Percentiles rank a stretch among this genome's conserved stretches.
These are phyloP conservation scores for Boletus sp. DNA, from an alignment of 768 basidiomycete genomes.

Conservation along the genomic window DNA sequence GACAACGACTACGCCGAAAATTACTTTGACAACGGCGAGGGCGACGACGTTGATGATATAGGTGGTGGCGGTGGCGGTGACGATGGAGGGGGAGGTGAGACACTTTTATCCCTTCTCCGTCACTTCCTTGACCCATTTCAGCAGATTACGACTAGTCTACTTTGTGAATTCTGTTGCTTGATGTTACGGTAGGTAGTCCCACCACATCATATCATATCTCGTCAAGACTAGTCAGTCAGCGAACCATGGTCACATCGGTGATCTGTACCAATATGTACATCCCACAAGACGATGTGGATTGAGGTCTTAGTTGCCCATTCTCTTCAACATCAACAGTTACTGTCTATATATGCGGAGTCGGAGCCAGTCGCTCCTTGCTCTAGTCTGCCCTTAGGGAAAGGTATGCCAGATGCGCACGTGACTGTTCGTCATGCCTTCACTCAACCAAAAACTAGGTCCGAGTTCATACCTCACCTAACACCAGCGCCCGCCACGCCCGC, in stretches of 20 bases:
- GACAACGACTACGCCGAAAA: conserved; percentile 91
- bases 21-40: conserved; percentile 89
- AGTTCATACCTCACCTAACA: conserved; percentile 1
- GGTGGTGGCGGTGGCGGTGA: conserved; percentile 68
- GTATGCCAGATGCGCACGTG: conserved; percentile 22
- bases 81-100: conserved; percentile 58
- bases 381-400: not conserved
- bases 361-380: not conserved
- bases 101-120: not conserved
- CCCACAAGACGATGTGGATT: not conserved
- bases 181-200: conserved; percentile 4
- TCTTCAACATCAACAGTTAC: not conserved
- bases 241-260: not conserved
- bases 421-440: conserved; percentile 3
- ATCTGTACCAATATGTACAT: not conserved
- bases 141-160: conserved; percentile 29
- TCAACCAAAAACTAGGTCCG: not conserved
- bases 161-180: not conserved
- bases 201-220: not conserved
- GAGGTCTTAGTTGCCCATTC: not conserved
- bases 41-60: conserved; percentile 74
- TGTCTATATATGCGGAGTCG: not conserved
- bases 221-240: not conserved
- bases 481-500: conserved; percentile 7
- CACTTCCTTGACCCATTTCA: not conserved